Conservation (phyloP, 192 early-diverging fungal species). For the Podila epicladia region DNA sequence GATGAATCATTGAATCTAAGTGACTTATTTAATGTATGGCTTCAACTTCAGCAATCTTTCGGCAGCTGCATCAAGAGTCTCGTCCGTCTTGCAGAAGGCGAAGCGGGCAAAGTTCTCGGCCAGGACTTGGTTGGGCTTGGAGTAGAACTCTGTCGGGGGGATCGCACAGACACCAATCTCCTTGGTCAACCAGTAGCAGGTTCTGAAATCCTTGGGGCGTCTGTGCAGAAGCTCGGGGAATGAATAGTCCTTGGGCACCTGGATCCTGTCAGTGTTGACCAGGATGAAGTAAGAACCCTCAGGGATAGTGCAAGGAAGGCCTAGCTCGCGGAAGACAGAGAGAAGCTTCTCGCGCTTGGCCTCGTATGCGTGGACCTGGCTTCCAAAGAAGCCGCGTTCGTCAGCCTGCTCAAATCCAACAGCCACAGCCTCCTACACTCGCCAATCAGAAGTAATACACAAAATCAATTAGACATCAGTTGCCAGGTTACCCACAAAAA, state of each 20-base stretch:
- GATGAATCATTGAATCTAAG: too few species aligned
- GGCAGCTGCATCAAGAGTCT: slow-evolving; percentile 80
- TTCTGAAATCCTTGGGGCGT: slow-evolving; percentile 79
- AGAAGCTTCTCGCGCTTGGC: slow-evolving; percentile 79
- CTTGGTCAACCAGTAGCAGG: slow-evolving; percentile 86
- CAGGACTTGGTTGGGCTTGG: slow-evolving; percentile 66
- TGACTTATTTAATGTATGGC: slow-evolving; percentile 55
- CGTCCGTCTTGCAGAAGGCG: slow-evolving; percentile 93
- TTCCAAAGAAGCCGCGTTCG: slow-evolving; percentile 70
- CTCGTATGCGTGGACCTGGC: slow-evolving; percentile 75
- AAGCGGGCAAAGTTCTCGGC: slow-evolving; percentile 86
- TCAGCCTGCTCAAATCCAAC: slow-evolving; percentile 73
- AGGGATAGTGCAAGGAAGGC: slow-evolving; percentile 83
- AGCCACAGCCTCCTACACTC: slow-evolving; percentile 72
- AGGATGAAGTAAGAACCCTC: slow-evolving; percentile 96
- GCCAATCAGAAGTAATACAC: not conserved
- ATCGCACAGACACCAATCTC: slow-evolving; percentile 93
- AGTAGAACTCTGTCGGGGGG: slow-evolving; percentile 93
- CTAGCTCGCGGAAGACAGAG: slow-evolving; percentile 68
- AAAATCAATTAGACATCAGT: not conserved
- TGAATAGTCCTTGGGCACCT: slow-evolving; percentile 67
- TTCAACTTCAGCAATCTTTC: slow-evolving; percentile 71
- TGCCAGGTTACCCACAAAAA: not conserved
- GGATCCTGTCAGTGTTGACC: slow-evolving; percentile 78
- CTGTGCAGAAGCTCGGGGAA: slow-evolving; percentile 64